Conservation (phyloP, 441 rosid genomes). For the Pelargonium cotyledonis region DNA sequence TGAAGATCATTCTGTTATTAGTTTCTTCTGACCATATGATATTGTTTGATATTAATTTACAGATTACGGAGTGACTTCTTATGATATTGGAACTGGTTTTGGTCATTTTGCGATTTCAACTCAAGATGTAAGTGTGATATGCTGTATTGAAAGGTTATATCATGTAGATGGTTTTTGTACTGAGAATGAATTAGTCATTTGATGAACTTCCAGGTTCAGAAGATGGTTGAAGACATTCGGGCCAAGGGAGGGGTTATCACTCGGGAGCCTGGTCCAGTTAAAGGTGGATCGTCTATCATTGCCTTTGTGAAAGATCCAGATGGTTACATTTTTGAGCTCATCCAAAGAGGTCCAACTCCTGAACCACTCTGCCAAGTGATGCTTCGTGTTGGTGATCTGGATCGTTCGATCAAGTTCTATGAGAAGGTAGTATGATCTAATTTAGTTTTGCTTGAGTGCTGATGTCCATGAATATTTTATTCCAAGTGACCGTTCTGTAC, state of each 20-base stretch:
- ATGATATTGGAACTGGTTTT: slow-evolving; percentile 93
- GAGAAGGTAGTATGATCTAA: slow-evolving; percentile 47
- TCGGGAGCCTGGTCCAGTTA: slow-evolving; percentile 94
- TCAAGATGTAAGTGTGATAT: slow-evolving; percentile 53
- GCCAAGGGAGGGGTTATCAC: slow-evolving; percentile 74
- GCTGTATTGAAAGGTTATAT: slow-evolving; percentile 5
- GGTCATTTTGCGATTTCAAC: slow-evolving; percentile 94
- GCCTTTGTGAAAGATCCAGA: slow-evolving; percentile 98
- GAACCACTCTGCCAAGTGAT: slow-evolving; percentile 94
- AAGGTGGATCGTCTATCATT: slow-evolving; percentile 67
- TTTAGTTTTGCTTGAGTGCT: not conserved
- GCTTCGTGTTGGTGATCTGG: slow-evolving; percentile 94
- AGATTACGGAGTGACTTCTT: slow-evolving; percentile 84
- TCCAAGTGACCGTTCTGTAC: not conserved
- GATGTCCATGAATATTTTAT: not conserved
- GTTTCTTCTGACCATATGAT: not conserved
- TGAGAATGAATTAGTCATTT: slow-evolving; percentile 12
- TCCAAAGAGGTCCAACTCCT: slow-evolving; percentile 84
- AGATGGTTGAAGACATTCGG: slow-evolving; percentile 66
- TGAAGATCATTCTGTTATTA: not conserved
- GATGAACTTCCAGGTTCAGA: slow-evolving; percentile 47
- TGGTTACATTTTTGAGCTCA: slow-evolving; percentile 82
- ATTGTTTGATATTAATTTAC: slow-evolving; percentile 20
- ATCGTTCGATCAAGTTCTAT: slow-evolving; percentile 76
- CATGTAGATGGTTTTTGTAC: slow-evolving; percentile 5